Percentiles rank a stretch among this genome's conserved stretches.
Evolutionary conservation across 352 stramenopile genomes (phyloP).

Genomic region (Pythium pyrilobum): DNA sequence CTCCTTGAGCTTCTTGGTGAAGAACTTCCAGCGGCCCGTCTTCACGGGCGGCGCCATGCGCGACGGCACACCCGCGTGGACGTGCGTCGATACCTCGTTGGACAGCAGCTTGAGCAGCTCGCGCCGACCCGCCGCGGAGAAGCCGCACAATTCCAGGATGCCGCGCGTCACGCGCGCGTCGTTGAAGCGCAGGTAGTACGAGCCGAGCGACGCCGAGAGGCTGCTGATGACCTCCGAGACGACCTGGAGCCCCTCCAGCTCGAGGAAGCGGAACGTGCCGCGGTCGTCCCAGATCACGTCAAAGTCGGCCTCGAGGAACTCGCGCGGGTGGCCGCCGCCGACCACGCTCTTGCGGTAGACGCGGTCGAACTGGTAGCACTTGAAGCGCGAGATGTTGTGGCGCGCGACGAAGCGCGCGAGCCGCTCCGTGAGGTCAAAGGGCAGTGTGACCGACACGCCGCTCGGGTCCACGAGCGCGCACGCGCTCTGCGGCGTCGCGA

Average conservation of each 20-base stretch:
- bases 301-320: slow-evolving; percentile 80
- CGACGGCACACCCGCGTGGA: slow-evolving; percentile 56
- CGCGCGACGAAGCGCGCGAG: slow-evolving; percentile 75
- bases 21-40: slow-evolving; percentile 65
- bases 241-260: slow-evolving; percentile 73
- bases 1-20: slow-evolving; percentile 64
- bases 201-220: slow-evolving; percentile 51
- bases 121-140: slow-evolving; percentile 43
- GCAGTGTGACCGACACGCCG: slow-evolving; percentile 77
- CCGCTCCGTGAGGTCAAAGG: slow-evolving; percentile 81
- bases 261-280: slow-evolving; percentile 54
- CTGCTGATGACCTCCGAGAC: slow-evolving; percentile 68
- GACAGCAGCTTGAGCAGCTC: slow-evolving; percentile 76
- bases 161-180: slow-evolving; percentile 63
- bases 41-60: slow-evolving; percentile 56
- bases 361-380: slow-evolving; percentile 83
- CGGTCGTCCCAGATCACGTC: slow-evolving; percentile 83
- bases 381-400: slow-evolving; percentile 75
- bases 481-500: slow-evolving; percentile 49
- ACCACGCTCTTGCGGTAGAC: slow-evolving; percentile 76
- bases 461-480: slow-evolving; percentile 65
- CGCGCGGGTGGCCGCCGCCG: slow-evolving; percentile 65
- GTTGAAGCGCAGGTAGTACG: slow-evolving; percentile 78
- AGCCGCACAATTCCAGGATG: slow-evolving; percentile 64
- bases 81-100: slow-evolving; percentile 62